Evolutionary conservation across 345 rosid genomes (phyloP).

Genomic region (Lagerstroemia speciosa): DNA sequence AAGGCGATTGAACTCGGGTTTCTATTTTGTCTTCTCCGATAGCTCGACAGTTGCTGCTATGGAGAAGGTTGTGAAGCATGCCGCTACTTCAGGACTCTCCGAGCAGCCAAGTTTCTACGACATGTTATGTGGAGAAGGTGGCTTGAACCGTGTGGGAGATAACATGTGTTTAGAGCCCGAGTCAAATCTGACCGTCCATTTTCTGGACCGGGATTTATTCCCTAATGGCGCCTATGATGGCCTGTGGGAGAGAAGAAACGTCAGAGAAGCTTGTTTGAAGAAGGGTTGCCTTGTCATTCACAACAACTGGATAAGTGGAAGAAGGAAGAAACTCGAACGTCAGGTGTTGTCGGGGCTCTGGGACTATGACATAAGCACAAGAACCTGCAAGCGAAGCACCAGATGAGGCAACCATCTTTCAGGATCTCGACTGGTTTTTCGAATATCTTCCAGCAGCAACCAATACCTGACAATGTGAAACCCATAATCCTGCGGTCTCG

Average conservation of each 20-base stretch:
- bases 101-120: slow-evolving; percentile 98
- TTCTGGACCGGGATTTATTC: slow-evolving; percentile 72
- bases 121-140: slow-evolving; percentile 79
- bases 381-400: slow-evolving; percentile 50
- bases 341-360: slow-evolving; percentile 68
- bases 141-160: slow-evolving; percentile 44
- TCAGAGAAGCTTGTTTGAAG: slow-evolving; percentile 46
- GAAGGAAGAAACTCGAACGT: slow-evolving; percentile 74
- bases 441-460: not conserved
- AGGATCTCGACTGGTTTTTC: not conserved
- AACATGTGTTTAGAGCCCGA: slow-evolving; percentile 58
- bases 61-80: slow-evolving; percentile 89
- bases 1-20: slow-evolving; percentile 84
- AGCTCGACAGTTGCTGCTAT: slow-evolving; percentile 53
- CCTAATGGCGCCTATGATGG: slow-evolving; percentile 84
- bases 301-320: slow-evolving; percentile 78
- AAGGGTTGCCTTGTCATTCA: slow-evolving; percentile 65
- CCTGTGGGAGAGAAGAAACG: slow-evolving; percentile 56
- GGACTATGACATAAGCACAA: slow-evolving; percentile 61
- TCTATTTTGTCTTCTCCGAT: slow-evolving; percentile 64
- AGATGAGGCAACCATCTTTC: not conserved
- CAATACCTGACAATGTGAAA: not conserved
- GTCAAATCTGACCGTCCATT: slow-evolving; percentile 55
- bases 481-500: not conserved
- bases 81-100: slow-evolving; percentile 58